Conservation (phyloP, 2,329 filamentous ascomycete genomes). For the Diaporthe helianthi region DNA sequence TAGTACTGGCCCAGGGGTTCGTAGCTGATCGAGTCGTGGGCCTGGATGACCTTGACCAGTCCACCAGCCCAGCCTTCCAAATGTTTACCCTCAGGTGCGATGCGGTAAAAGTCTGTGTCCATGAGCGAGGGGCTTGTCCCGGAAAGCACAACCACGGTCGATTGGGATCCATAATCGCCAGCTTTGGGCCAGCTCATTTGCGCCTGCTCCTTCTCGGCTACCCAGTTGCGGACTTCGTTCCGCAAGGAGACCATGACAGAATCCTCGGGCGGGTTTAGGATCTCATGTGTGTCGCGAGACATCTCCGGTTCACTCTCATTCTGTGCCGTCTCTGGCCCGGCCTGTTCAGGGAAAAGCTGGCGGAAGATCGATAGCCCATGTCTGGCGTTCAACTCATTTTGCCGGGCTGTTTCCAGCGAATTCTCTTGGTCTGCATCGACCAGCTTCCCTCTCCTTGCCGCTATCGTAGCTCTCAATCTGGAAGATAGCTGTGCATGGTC, state of each 20-base stretch:
- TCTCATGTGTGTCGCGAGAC: neutral
- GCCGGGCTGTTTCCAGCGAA: neutral
- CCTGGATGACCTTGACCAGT: slow-evolving; percentile 70
- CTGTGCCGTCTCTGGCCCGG: neutral
- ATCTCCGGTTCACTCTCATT: neutral
- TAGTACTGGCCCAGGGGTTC: slow-evolving; percentile 71
- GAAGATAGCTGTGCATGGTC: neutral
- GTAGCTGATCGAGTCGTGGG: slow-evolving; percentile 68
- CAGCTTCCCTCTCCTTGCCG: neutral
- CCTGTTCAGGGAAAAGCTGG: slow-evolving; percentile 30
- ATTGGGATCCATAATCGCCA: slow-evolving; percentile 28
- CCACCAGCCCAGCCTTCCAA: slow-evolving; percentile 73
- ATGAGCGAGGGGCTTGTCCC: slow-evolving; percentile 65
- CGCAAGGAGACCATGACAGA: slow-evolving; percentile 29
- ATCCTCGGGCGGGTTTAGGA: slow-evolving; percentile 1
- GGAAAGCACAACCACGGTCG: slow-evolving; percentile 59
- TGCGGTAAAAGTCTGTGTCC: slow-evolving; percentile 74
- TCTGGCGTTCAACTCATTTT: neutral
- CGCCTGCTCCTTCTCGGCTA: slow-evolving; percentile 1
- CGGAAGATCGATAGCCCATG: slow-evolving; percentile 16
- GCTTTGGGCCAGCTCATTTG: slow-evolving; percentile 6
- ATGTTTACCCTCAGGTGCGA: slow-evolving; percentile 67
- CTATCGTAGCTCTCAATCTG: neutral
- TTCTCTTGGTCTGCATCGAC: neutral
- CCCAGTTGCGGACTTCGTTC: slow-evolving; percentile 34